Evolutionary conservation across 139 green algal genomes (phyloP), one percentile per base, ranked within the genome.

Genomic region (Astrephomene gubernaculifera): DNA sequence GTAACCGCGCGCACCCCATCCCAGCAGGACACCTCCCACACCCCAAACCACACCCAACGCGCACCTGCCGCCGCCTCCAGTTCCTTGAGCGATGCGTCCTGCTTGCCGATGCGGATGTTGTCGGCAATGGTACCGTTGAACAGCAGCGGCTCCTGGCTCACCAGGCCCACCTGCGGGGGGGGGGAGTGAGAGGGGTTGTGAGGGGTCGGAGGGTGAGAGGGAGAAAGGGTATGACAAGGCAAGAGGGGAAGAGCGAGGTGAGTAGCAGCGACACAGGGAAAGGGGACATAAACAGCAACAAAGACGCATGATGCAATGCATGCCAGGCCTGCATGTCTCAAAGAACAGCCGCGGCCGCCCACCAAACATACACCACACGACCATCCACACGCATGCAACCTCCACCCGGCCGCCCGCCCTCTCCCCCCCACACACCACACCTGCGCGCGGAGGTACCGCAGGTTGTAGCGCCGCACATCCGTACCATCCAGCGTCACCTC

Each of bases 141-240:
- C 35, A 99, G 95, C 61, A 96, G 86, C 0, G 97, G 97, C 92
- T 99, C 97, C 92, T 99, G 79, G 65, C 79, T 86, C 49, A 86
- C 79, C 45, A 86, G 67, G 12, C 79, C 79, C 4, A 86, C 29
- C 79, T 86, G 79, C 8, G 21, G 8, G 21, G 39, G 24, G 39
- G 39, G 35, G 33, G 29, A 12, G 44, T 1, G n/a, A 63, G 22
- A 67, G 57, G 21, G n/a, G n/a, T n/a, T n/a, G n/a, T n/a, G n/a
- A n/a, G n/a, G n/a, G n/a, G n/a, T n/a, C n/a, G n/a, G n/a, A n/a
- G n/a, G n/a, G n/a, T 24, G 21, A 67, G 57, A 7, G 21, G 31
- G 57, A 24, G 57, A 25, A 57, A 57, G 49, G 49, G 49, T 57
- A 57, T 25, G 49, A 57, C 12, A 57, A 57, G 49, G 49, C n/a